Evolutionary conservation across 129 eudicot genomes (phyloP).

Genomic region (Flaveria robusta): DNA sequence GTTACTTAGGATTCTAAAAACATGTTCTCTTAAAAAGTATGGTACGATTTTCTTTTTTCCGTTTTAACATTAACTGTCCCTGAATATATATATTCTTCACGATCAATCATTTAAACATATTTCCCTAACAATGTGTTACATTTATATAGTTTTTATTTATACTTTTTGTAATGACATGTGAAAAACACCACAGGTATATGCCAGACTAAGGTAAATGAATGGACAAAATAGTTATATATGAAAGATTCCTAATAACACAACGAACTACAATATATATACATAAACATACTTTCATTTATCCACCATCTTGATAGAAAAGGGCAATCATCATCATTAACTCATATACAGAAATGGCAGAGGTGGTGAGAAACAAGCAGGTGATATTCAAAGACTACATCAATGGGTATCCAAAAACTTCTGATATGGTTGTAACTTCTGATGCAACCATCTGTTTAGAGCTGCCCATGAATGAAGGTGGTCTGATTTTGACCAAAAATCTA

Average conservation of each 20-base stretch:
- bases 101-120: no score
- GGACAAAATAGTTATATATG: not conserved
- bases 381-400: conserved; percentile 22
- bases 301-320: no score
- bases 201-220: not conserved
- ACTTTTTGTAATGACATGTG: not conserved
- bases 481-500: conserved; percentile 6
- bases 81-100: no score
- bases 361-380: conserved; percentile 23
- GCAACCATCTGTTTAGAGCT: conserved; percentile 17
- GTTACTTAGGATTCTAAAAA: no score
- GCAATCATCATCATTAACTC: no score
- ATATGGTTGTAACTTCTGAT: conserved; percentile 17
- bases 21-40: no score
- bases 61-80: no score
- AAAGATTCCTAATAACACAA: not conserved
- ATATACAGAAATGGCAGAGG: not conserved
- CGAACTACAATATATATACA: not conserved
- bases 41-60: no score
- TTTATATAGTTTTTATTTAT: no score
- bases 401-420: conserved; percentile 7
- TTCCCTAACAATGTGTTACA: not conserved
- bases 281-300: no score
- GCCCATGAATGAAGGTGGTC: not conserved
- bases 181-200: no score